Conservation (phyloP, 768 basidiomycete species). For the Kondoa malvinella region DNA sequence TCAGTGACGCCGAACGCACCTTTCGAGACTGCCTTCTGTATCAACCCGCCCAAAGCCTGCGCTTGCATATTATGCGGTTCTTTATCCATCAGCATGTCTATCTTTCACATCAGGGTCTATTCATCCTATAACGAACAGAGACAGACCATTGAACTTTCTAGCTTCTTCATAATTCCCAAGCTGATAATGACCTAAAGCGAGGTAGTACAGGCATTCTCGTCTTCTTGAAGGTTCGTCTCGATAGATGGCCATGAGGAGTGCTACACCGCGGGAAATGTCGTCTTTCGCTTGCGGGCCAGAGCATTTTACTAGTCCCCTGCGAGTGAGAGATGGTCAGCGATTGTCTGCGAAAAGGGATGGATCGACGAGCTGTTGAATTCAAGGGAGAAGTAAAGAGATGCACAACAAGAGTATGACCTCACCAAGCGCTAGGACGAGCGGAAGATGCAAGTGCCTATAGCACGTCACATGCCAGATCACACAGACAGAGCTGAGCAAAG, state of each 20-base stretch:
- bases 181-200: constrained; percentile 91
- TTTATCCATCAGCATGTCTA: constrained; percentile 70
- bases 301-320: constrained; percentile 3
- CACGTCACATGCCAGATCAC: constrained; percentile 18
- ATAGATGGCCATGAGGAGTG: constrained; percentile 50
- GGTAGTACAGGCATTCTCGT: constrained; percentile 89
- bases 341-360: background rate
- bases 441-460: constrained; percentile 70
- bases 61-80: constrained; percentile 90
- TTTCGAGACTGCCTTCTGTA: constrained; percentile 66
- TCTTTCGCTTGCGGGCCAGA: background rate
- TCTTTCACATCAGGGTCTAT: background rate
- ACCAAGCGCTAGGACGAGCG: no score
- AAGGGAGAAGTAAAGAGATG: no score
- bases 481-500: background rate
- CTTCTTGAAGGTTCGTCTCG: constrained; percentile 67
- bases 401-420: no score
- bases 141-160: constrained; percentile 73
- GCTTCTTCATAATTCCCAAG: constrained; percentile 88
- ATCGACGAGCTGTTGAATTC: constrained; percentile 51
- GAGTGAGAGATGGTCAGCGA: no score
- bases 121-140: background rate
- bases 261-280: background rate
- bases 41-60: constrained; percentile 63
- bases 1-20: constrained; percentile 38